Percentiles rank a stretch among this genome's conserved stretches.
phyloP scores from a whole-genome alignment of 257 asterid genomes.

The Prunella vulgaris region DNA sequence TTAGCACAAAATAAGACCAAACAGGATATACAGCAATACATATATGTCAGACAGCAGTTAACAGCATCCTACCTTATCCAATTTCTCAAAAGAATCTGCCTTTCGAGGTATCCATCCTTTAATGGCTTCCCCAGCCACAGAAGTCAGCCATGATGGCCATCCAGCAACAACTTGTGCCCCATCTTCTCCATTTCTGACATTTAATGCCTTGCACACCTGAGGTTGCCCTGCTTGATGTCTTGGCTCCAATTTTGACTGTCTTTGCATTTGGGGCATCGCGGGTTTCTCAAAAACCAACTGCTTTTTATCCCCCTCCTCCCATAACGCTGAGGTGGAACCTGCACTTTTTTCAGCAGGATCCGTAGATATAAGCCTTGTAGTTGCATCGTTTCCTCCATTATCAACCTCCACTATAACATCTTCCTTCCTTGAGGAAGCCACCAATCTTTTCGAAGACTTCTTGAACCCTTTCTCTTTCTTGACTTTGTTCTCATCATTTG shows the following conservation, averaged over 20 bases:
- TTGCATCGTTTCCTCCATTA: constrained; percentile 56
- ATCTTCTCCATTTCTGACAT: constrained; percentile 61
- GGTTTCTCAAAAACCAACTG: constrained; percentile 40
- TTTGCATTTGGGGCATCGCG: constrained; percentile 26
- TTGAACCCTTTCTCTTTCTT: constrained; percentile 46
- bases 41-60: not conserved
- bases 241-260: constrained; percentile 21
- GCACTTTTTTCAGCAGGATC: constrained; percentile 56
- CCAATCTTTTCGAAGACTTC: constrained; percentile 45
- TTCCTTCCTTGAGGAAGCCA: constrained; percentile 45
- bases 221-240: constrained; percentile 37
- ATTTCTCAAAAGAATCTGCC: constrained; percentile 84
- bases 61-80: constrained; percentile 62
- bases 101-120: constrained; percentile 91
- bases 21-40: not conserved
- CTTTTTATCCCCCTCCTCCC: constrained; percentile 47
- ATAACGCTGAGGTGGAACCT: constrained; percentile 51
- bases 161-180: constrained; percentile 82
- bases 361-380: constrained; percentile 48
- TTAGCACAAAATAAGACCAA: not conserved
- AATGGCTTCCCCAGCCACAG: constrained; percentile 90
- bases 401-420: constrained; percentile 56
- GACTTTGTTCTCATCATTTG: constrained; percentile 35
- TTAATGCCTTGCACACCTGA: constrained; percentile 54
- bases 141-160: constrained; percentile 87